These are phyloP conservation scores for Hypomontagnella monticulosa DNA, from an alignment of 495 filamentous ascomycete genomes.

Conservation along the genomic window DNA sequence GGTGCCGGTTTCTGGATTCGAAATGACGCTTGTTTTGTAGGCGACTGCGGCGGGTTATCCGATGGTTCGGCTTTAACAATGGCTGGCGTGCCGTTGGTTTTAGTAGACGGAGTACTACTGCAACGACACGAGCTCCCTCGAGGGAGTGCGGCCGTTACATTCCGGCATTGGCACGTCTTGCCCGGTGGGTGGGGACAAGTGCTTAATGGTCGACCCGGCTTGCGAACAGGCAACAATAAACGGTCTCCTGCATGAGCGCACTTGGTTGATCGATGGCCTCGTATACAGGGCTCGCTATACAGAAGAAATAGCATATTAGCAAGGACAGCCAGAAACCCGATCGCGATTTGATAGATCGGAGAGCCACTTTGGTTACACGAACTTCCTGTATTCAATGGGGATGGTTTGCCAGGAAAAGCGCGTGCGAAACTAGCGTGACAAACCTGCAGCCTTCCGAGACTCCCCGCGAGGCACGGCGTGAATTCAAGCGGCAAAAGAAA, in stretches of 20 bases:
- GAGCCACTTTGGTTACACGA: conserved; percentile 25
- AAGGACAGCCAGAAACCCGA: conserved; percentile 6
- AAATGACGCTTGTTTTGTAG: conserved; percentile 48
- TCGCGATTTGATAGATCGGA: conserved; percentile 2
- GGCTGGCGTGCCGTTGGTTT: conserved; percentile 17
- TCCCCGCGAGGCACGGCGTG: conserved; percentile 3
- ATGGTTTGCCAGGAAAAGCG: conserved; percentile 22
- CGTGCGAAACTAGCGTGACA: conserved; percentile 25
- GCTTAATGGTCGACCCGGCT: conserved; percentile 80
- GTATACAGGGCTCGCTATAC: conserved; percentile 80
- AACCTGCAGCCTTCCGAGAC: conserved; percentile 34
- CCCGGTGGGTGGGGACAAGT: conserved; percentile 78
- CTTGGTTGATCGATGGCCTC: conserved; percentile 86
- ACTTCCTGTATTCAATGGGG: conserved; percentile 10
- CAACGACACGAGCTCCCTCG: conserved; percentile 61
- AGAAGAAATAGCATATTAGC: conserved; percentile 36
- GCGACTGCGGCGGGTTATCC: conserved; percentile 45
- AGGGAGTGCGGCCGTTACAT: conserved; percentile 63
- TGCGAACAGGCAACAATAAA: conserved; percentile 80
- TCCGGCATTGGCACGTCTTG: conserved; percentile 57
- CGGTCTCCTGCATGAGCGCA: conserved; percentile 78
- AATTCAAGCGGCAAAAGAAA: conserved; percentile 14
- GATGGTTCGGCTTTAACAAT: conserved; percentile 44
- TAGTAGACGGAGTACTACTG: conserved; percentile 34
- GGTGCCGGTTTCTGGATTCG: conserved; percentile 54